Evolutionary conservation across 163 green algal species (phyloP), one percentile per base, ranked within the genome.

Genomic region (Trebouxia gelatinosa): DNA sequence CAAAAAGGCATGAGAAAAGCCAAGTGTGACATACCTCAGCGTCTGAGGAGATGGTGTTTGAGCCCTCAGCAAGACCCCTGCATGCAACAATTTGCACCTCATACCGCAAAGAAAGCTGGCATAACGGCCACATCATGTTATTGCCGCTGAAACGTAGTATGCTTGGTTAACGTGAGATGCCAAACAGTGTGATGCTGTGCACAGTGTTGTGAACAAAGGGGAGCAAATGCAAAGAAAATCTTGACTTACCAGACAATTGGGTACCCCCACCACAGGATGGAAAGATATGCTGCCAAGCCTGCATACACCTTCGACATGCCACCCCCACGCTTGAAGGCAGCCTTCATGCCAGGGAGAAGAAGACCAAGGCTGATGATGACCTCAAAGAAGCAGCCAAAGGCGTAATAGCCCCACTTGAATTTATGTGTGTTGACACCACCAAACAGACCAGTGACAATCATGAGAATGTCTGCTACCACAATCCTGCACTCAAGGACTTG

Each of bases 371-470:
- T 61, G 51, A 78, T 78, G 5, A 65, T 34, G 11, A 78, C 32
- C 50, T 78, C 70, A 68, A 58, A 75, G 28, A 74, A 61, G 40
- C 78, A 82, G 32, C 29, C 46, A 17, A 78, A 38, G 28, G 51
- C 78, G 67, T 61, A 82, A 29, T 54, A 82, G 4, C 57, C 78
- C 67, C 68, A 78, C 31, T 64, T 61, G 57, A 62, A 72, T 43
- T 59, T 70, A 32, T 75, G 51, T 6, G 39, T 70, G 40, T 54
- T 65, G 23, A 82, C 31, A 29, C 68, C 70, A 23, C 70, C 78
- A 62, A 78, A 78, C 2, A 82, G 78, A 16, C 78, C 78, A 29
- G 74, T 32, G 1, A 82, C 32, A 46, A 82, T 82, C 78, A 82
- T 82, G 38, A 76, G 68, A 31, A 82, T 35, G n/a, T 82, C 78